Evolutionary conservation across 73 alveolate genomes (phyloP).

Genomic region (Paramecium primaurelia): DNA sequence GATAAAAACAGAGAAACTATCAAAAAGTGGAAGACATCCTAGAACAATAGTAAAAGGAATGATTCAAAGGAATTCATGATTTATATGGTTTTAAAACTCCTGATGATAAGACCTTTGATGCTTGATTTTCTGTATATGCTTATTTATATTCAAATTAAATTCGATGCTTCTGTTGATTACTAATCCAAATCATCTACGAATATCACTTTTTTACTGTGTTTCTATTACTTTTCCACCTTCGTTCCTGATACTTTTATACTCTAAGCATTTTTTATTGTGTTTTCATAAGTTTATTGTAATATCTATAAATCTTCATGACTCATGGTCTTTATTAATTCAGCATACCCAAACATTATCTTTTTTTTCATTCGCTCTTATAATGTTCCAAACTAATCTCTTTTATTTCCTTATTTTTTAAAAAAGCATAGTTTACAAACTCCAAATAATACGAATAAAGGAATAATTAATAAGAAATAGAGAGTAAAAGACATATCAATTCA

Average conservation of each 20-base stretch:
- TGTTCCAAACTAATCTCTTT: neutral
- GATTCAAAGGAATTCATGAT: neutral
- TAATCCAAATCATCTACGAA: neutral
- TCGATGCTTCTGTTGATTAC: neutral
- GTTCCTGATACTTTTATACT: neutral
- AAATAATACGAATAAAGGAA: neutral
- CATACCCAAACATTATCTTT: neutral
- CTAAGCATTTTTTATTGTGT: neutral
- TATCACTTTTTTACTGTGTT: neutral
- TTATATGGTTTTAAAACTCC: slow-evolving; percentile 41
- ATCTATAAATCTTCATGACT: neutral
- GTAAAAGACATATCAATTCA: neutral
- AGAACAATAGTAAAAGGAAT: slow-evolving; percentile 5
- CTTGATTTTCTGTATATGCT: slow-evolving; percentile 14
- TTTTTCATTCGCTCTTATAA: neutral
- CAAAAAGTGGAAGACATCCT: slow-evolving; percentile 20
- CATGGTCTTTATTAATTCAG: neutral
- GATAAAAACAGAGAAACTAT: neutral
- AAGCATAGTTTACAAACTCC: neutral
- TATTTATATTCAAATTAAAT: neutral
- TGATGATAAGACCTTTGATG: slow-evolving; percentile 54
- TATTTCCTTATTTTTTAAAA: neutral
- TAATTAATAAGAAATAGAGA: neutral
- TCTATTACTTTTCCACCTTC: neutral
- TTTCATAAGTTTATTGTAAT: neutral